Percentiles rank a stretch among this genome's conserved stretches.
phyloP scores from a whole-genome alignment of 257 asterid species.

The Solanum tacnaense region DNA sequence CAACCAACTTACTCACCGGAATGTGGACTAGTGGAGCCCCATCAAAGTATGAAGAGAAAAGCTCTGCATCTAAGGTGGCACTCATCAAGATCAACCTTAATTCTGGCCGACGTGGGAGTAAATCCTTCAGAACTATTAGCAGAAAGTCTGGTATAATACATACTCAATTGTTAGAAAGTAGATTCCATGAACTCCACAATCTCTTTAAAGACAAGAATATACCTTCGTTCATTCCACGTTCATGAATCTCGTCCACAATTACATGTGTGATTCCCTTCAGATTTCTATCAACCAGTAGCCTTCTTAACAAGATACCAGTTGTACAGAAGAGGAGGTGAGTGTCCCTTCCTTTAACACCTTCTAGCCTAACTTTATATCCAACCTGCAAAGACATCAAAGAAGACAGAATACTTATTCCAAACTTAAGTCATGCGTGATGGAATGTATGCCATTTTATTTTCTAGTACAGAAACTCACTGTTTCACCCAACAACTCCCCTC shows the following conservation, averaged over 20 bases:
- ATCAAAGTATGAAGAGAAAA: conserved; percentile 78
- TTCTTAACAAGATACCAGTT: conserved; percentile 88
- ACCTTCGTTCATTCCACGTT: conserved; percentile 99
- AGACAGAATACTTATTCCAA: not conserved
- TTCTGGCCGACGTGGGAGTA: conserved; percentile 92
- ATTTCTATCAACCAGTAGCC: conserved; percentile 68
- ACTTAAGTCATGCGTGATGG: not conserved
- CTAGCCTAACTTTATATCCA: conserved; percentile 92
- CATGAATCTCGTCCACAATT: conserved; percentile 94
- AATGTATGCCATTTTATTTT: not conserved
- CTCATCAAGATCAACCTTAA: conserved; percentile 89
- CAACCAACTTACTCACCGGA: conserved; percentile 42
- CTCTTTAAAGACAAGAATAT: conserved; percentile 2
- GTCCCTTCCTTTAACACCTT: conserved; percentile 89
- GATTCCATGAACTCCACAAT: not conserved
- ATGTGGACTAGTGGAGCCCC: conserved; percentile 73
- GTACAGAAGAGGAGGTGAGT: conserved; percentile 98
- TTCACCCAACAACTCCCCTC: conserved; percentile 93
- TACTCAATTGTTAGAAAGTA: conserved; percentile 15
- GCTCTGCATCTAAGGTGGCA: conserved; percentile 89
- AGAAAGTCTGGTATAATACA: conserved; percentile 64
- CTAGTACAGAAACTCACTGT: conserved; percentile 44
- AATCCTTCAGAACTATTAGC: conserved; percentile 79
- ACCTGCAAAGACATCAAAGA: conserved; percentile 37
- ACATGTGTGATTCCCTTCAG: conserved; percentile 88